These are phyloP conservation scores for Tulasnella sp. DNA, from an alignment of 768 basidiomycete species.

Conservation along the genomic window DNA sequence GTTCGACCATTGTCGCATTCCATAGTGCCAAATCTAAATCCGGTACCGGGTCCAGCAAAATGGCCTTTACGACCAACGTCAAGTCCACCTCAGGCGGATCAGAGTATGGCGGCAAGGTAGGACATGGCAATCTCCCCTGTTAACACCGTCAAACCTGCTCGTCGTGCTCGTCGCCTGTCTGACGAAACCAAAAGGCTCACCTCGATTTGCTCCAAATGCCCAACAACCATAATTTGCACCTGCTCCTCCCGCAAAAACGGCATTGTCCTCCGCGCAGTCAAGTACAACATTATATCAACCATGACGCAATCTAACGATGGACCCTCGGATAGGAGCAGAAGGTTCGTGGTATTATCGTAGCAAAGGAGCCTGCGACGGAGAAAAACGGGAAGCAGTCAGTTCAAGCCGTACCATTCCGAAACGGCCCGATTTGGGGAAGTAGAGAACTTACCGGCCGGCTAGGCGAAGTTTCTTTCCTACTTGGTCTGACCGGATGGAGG, in stretches of 20 bases:
- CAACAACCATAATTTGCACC: constrained; percentile 13
- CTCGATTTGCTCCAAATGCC: background rate
- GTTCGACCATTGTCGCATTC: constrained; percentile 1
- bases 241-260: constrained; percentile 10
- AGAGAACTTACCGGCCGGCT: constrained; percentile 1
- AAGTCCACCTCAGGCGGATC: constrained; percentile 11
- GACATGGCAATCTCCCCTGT: constrained; percentile 1
- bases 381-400: background rate
- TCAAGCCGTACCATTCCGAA: background rate
- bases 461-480: constrained; percentile 14
- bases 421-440: background rate
- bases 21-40: constrained; percentile 9
- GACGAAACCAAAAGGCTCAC: background rate
- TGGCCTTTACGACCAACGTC: background rate
- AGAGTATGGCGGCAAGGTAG: background rate
- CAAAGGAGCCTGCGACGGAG: constrained; percentile 4
- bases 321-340: background rate
- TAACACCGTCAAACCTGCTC: background rate
- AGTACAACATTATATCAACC: background rate
- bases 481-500: background rate
- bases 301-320: background rate
- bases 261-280: background rate
- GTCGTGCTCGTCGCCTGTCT: background rate
- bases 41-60: constrained; percentile 12
- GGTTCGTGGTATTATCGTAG: constrained; percentile 7